A percentile compares a stretch with the other conserved stretches of the same genome.
These are phyloP conservation scores for Ceratocystis ficicola DNA, from an alignment of 2,329 filamentous ascomycete species.

Conservation along the genomic window DNA sequence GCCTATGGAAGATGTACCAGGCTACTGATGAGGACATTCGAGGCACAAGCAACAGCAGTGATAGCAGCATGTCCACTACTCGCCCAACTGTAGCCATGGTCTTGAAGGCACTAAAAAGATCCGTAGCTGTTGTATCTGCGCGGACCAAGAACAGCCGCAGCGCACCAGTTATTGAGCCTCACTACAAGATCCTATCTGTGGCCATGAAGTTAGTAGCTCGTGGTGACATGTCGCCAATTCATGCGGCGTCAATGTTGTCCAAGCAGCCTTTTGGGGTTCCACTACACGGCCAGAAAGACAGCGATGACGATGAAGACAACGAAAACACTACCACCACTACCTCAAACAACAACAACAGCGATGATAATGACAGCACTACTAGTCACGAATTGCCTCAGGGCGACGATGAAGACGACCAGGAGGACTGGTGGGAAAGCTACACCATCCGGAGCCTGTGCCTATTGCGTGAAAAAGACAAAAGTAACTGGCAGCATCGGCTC, in stretches of 20 bases:
- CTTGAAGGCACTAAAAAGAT: constrained; percentile 39
- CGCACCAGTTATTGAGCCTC: constrained; percentile 77
- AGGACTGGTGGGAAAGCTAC: constrained; percentile 46
- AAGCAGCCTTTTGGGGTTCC: constrained; percentile 42
- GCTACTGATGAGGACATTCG: constrained; percentile 36
- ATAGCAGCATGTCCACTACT: neutral
- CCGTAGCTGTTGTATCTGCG: constrained; percentile 39
- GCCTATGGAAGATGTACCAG: constrained; percentile 52
- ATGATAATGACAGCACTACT: constrained; percentile 4
- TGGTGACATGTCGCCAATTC: constrained; percentile 37
- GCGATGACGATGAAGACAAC: constrained; percentile 33
- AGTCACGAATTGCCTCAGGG: constrained; percentile 16
- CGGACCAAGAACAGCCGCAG: constrained; percentile 46
- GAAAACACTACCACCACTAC: constrained; percentile 23
- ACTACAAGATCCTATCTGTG: constrained; percentile 79
- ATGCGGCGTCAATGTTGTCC: constrained; percentile 42
- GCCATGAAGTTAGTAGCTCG: constrained; percentile 65
- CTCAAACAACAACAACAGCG: constrained; percentile 20
- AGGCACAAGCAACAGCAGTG: constrained; percentile 20
- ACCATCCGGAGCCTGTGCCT: constrained; percentile 41
- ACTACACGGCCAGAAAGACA: constrained; percentile 14
- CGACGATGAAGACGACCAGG: constrained; percentile 40
- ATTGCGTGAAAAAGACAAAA: constrained; percentile 64
- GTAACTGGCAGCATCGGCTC: constrained; percentile 91
- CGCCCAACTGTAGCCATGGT: constrained; percentile 34